These are phyloP conservation scores for Triticum timopheevii DNA, from an alignment of 176 grass and related monocot genomes.

Conservation along the genomic window DNA sequence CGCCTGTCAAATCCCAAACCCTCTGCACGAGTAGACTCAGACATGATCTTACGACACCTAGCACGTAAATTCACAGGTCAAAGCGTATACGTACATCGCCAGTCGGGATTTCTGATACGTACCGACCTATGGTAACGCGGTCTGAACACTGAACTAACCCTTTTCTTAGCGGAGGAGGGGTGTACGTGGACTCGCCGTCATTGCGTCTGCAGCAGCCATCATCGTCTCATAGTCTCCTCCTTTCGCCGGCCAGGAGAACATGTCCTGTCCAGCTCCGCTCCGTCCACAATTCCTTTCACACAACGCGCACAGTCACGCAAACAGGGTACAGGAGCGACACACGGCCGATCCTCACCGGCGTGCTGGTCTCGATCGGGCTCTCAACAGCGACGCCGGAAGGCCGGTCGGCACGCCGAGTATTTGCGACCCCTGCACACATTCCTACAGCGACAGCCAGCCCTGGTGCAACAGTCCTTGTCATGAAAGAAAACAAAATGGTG, in stretches of 20 bases:
- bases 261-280: neutral
- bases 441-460: neutral
- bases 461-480: neutral
- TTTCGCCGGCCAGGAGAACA: neutral
- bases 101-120: too few species aligned
- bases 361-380: neutral
- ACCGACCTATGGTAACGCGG: too few species aligned
- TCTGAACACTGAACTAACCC: too few species aligned
- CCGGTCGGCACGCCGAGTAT: neutral
- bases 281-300: slow-evolving; percentile 21
- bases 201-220: neutral
- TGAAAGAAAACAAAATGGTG: neutral
- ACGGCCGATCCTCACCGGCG: neutral
- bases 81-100: too few species aligned
- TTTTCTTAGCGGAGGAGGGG: too few species aligned
- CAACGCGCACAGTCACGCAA: too few species aligned
- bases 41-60: too few species aligned
- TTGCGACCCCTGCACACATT: neutral
- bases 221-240: neutral
- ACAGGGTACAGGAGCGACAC: too few species aligned
- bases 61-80: too few species aligned
- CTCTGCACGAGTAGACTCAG: too few species aligned
- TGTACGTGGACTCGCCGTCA: neutral
- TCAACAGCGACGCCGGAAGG: neutral
- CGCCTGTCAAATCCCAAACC: too few species aligned